Percentiles rank a stretch among this genome's conserved stretches.
These are phyloP conservation scores for Akanthomyces muscarius DNA, from an alignment of 2,329 filamentous ascomycete species.

Conservation along the genomic window DNA sequence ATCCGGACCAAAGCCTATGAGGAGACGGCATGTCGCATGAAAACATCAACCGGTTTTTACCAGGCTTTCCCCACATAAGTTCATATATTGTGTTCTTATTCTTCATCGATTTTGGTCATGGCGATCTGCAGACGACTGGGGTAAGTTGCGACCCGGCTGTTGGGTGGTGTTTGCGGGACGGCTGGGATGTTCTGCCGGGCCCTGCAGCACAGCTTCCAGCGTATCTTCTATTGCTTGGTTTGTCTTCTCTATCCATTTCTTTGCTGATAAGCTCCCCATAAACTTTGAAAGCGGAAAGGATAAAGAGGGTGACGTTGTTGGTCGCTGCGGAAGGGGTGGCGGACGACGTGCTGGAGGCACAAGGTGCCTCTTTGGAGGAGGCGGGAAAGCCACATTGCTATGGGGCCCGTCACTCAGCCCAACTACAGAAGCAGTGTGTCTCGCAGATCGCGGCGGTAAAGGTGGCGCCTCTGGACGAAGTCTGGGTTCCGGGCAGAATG, in stretches of 20 bases:
- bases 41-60: background rate
- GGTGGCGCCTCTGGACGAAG: background rate
- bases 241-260: slow-evolving; percentile 35
- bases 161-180: background rate
- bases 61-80: too few relatives aligned
- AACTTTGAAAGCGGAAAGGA: slow-evolving; percentile 21
- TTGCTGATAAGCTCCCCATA: slow-evolving; percentile 32
- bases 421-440: background rate
- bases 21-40: background rate
- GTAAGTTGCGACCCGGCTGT: background rate
- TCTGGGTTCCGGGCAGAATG: background rate
- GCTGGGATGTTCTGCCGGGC: background rate
- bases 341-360: background rate
- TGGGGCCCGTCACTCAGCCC: slow-evolving; percentile 1
- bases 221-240: slow-evolving; percentile 33
- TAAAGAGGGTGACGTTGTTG: background rate
- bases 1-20: background rate
- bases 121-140: background rate
- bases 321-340: slow-evolving; percentile 1
- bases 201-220: slow-evolving; percentile 29
- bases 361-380: slow-evolving; percentile 8
- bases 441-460: background rate
- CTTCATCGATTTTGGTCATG: background rate
- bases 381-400: slow-evolving; percentile 2
- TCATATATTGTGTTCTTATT: background rate